These are phyloP conservation scores for Mentha longifolia DNA, from an alignment of 257 asterid species.

Conservation along the genomic window DNA sequence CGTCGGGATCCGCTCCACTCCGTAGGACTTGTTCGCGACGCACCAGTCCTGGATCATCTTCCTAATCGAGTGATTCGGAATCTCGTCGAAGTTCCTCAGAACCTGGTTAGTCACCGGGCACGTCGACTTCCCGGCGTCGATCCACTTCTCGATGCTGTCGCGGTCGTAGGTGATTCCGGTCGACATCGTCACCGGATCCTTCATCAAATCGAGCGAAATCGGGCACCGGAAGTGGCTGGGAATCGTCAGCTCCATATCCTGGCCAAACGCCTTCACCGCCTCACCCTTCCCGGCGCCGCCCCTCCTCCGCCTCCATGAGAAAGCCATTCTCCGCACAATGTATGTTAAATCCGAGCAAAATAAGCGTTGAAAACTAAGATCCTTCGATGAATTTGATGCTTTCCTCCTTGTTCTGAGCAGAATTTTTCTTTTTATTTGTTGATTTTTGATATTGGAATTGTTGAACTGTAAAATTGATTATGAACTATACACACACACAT, in stretches of 20 bases:
- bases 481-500: too few relatives aligned
- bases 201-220: constrained; percentile 68
- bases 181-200: constrained; percentile 65
- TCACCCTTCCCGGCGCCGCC: constrained; percentile 33
- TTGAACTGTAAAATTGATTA: background rate
- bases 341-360: background rate
- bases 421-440: background rate
- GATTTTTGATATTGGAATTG: background rate
- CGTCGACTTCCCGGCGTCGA: constrained; percentile 46
- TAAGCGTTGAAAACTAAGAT: background rate
- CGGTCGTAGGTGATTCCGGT: constrained; percentile 75
- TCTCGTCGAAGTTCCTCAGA: constrained; percentile 47
- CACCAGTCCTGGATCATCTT: constrained; percentile 95
- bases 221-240: constrained; percentile 64
- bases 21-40: constrained; percentile 64
- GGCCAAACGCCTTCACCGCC: background rate
- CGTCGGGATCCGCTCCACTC: constrained; percentile 81
- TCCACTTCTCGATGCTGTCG: constrained; percentile 70
- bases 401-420: background rate
- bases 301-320: constrained; percentile 52
- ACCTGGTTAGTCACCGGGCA: constrained; percentile 68
- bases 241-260: constrained; percentile 44
- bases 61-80: constrained; percentile 75
- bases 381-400: constrained; percentile 8
- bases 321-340: constrained; percentile 36